phyloP scores from a whole-genome alignment of 108 stramenopile genomes.

The Discostella stelligeroides region DNA sequence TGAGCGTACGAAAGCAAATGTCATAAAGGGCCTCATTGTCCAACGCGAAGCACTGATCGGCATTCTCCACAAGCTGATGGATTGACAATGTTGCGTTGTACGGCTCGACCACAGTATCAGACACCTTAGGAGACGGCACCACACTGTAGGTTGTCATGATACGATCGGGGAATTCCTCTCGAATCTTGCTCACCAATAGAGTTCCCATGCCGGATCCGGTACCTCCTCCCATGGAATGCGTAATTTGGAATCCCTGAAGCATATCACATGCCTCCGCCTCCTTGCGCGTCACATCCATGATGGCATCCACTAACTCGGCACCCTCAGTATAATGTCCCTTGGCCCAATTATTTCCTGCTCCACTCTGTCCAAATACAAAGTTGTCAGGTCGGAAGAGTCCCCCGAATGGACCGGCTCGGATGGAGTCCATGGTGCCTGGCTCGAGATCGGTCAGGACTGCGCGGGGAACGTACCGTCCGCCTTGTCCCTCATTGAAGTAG shows the following conservation, averaged over 20 bases:
- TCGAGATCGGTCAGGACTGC: constrained; percentile 79
- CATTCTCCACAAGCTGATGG: constrained; percentile 91
- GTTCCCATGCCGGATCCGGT: constrained; percentile 88
- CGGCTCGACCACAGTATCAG: constrained; percentile 85
- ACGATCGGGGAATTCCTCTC: constrained; percentile 91
- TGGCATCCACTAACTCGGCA: constrained; percentile 83
- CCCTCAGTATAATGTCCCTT: constrained; percentile 92
- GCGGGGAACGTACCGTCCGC: constrained; percentile 85
- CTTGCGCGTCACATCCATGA: constrained; percentile 84
- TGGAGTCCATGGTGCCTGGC: constrained; percentile 88
- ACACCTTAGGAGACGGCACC: constrained; percentile 86
- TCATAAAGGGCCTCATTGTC: constrained; percentile 92
- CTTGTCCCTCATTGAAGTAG: constrained; percentile 81
- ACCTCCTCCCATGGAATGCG: constrained; percentile 90
- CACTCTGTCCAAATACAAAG: constrained; percentile 86
- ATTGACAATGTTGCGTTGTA: constrained; percentile 88
- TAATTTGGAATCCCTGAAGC: constrained; percentile 89
- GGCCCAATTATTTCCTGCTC: constrained; percentile 91
- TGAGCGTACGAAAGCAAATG: constrained; percentile 86
- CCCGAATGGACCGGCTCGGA: constrained; percentile 79
- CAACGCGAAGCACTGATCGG: constrained; percentile 88
- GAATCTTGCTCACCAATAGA: constrained; percentile 82
- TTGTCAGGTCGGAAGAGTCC: constrained; percentile 86
- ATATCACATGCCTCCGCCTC: constrained; percentile 88
- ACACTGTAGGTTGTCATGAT: constrained; percentile 89